Evolutionary conservation across 2,329 filamentous ascomycete species (phyloP).

Genomic region (Aureobasidium sp.): DNA sequence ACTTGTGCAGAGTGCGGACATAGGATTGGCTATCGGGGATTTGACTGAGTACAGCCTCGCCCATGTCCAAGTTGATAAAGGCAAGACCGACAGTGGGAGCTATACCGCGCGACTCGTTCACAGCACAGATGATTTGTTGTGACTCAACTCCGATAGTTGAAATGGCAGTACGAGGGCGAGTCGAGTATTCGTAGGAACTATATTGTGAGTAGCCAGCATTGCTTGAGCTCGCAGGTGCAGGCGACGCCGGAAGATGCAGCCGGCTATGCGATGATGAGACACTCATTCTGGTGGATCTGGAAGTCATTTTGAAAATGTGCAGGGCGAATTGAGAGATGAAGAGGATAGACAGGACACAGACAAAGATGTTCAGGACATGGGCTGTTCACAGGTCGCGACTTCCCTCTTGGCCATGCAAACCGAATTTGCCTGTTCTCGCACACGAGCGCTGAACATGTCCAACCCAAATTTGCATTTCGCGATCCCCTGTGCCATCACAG

Average conservation of each 20-base stretch:
- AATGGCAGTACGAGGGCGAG: conserved; percentile 44
- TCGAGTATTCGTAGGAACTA: conserved; percentile 28
- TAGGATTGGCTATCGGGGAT: conserved; percentile 93
- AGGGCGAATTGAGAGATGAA: background rate
- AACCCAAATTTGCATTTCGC: no score
- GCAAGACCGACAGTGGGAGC: conserved; percentile 77
- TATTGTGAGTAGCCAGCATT: conserved; percentile 24
- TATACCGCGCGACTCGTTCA: conserved; percentile 81
- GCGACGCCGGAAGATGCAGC: background rate
- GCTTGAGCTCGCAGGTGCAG: background rate
- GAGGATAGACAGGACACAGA: background rate
- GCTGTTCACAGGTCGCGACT: background rate
- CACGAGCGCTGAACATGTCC: no score
- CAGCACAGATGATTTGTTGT: conserved; percentile 76
- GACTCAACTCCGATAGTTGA: conserved; percentile 50
- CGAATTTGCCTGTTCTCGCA: no score
- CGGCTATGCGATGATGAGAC: background rate
- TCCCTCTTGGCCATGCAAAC: background rate
- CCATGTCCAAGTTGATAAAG: conserved; percentile 78
- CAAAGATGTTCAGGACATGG: background rate
- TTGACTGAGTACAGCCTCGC: conserved; percentile 77
- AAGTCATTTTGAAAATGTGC: background rate
- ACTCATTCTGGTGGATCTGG: background rate
- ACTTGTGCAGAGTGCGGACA: conserved; percentile 77
- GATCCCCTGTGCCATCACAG: conserved; percentile 18